Conservation (phyloP, 2,329 filamentous ascomycete species). For the Escovopsis sp. region DNA sequence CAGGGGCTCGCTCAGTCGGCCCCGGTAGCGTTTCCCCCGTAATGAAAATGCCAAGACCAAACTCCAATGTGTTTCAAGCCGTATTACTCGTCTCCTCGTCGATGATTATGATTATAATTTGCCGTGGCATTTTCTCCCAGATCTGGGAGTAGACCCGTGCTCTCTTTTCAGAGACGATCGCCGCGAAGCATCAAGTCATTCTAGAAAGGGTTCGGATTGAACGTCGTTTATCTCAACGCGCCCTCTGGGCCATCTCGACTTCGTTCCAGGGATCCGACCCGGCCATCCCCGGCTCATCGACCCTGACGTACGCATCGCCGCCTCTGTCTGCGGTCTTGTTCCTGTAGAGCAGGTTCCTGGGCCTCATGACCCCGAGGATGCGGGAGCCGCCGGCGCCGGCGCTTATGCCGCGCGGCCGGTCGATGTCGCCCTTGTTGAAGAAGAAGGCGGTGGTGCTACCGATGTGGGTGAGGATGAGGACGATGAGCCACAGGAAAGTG, state of each 20-base stretch:
- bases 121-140: too few species aligned
- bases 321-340: neutral
- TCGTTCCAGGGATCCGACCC: neutral
- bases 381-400: too few species aligned
- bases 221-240: too few species aligned
- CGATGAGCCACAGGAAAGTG: constrained; percentile 18
- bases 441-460: constrained; percentile 7
- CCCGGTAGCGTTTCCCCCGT: neutral
- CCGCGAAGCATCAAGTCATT: too few species aligned
- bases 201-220: too few species aligned
- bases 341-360: neutral
- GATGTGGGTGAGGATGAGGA: constrained; percentile 20
- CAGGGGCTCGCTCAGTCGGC: neutral
- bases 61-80: neutral
- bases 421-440: constrained; percentile 1
- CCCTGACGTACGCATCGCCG: neutral
- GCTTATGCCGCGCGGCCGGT: too few species aligned
- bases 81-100: too few species aligned
- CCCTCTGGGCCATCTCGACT: too few species aligned
- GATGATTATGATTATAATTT: too few species aligned
- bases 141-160: too few species aligned
- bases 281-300: neutral
- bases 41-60: neutral
- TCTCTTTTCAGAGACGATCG: too few species aligned
- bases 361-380: neutral